These are phyloP conservation scores for Paspalum notatum DNA, from an alignment of 176 grass and related monocot genomes.

Conservation along the genomic window DNA sequence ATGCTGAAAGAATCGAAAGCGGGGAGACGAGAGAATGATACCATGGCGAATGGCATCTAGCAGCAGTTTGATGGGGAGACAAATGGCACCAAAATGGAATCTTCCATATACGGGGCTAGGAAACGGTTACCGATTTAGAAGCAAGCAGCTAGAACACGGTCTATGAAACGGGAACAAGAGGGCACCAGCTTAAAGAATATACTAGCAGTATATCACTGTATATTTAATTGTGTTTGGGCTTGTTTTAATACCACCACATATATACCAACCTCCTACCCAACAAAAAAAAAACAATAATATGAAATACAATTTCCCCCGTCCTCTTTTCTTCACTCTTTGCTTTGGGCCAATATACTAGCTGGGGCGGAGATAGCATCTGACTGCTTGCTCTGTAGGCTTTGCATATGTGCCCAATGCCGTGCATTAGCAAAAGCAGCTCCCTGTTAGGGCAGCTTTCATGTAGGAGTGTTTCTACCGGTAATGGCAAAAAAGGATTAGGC, in stretches of 20 bases:
- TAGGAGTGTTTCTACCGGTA: neutral
- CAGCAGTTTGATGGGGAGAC: slow-evolving; percentile 22
- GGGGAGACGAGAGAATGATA: slow-evolving; percentile 27
- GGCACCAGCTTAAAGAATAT: neutral
- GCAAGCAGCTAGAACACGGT: slow-evolving; percentile 17
- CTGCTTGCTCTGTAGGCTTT: neutral
- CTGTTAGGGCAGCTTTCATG: neutral
- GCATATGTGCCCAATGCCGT: neutral
- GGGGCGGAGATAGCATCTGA: neutral
- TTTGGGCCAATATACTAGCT: neutral
- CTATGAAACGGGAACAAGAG: neutral
- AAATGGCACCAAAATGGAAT: slow-evolving; percentile 36
- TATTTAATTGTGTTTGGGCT: neutral
- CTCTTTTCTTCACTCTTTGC: no score
- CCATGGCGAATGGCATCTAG: slow-evolving; percentile 45
- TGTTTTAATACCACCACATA: no score
- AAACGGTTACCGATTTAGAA: slow-evolving; percentile 23
- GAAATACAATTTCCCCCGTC: no score
- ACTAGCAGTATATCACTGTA: neutral
- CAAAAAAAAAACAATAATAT: no score
- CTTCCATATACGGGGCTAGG: slow-evolving; percentile 28
- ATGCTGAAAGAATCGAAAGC: neutral
- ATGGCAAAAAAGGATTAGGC: neutral
- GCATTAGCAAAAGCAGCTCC: neutral
- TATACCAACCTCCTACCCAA: no score